Base-by-base conservation (phyloP, 139 green algal species). In the Ettlia oleoabundans region DNA sequence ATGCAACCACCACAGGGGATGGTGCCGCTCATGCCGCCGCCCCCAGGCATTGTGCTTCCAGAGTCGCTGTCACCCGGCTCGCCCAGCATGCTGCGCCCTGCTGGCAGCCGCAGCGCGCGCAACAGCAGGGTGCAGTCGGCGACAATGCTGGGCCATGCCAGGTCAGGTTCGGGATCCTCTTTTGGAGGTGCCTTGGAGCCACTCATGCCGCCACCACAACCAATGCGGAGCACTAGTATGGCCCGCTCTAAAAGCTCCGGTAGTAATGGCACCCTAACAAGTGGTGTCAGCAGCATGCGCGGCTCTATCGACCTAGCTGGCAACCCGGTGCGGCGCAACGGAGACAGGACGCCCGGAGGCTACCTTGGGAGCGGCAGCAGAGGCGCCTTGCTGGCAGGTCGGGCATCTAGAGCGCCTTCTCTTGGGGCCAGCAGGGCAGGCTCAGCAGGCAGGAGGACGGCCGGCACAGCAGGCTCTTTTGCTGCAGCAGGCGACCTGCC, bases 21-120 rank as follows among this genome's bases (percentile, higher is more conserved):
- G n/a, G n/a, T n/a, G n/a, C 33, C 51, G n/a, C 62, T 55, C 30
- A 64, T 75, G 30, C 30, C 42, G 35, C 51, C 66, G 52, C 78
- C 78, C 0, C 78, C 78, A 1, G 78, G 78, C 78, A 55, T 83
- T 4, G 19, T 76, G 1, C 35, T 83, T 10, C 78, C 78, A 42
- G 78, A 83, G 4, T 78, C 78, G 8, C 78, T 83, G 47, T 83
- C 78, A 0, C 78, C 78, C 2, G 47, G 32, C 9, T 66, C 51
- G 5, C 64, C 78, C 15, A 35, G 19, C 0, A 2, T 24, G 3
- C 65, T 77, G 47, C 51, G 47, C 13, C 15, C 9, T n/a, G 35
- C 35, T 19, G 53, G 53, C 1, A 33, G 21, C 32, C 35, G 35
- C 32, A 80, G 62, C 41, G 33, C 21, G 2, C 30, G 43, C 3